Conservation (phyloP, 2,329 filamentous ascomycete genomes). For the Cordyceps pruinosa region DNA sequence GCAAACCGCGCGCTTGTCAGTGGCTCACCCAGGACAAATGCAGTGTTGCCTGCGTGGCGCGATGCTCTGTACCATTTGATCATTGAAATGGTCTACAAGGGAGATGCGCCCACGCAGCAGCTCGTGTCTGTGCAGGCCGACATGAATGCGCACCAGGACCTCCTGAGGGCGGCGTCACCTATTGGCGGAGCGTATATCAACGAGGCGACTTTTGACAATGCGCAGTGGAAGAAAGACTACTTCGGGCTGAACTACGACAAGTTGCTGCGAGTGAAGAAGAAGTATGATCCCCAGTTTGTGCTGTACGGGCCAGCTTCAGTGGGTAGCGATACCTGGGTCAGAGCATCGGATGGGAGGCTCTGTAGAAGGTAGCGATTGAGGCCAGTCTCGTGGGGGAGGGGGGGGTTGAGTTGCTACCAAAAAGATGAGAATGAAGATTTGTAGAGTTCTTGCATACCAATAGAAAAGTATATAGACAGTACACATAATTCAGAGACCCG, state of each 20-base stretch:
- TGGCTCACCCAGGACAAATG: not conserved
- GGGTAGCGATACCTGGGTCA: constrained; percentile 43
- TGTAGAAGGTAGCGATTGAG: constrained; percentile 21
- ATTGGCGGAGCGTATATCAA: constrained; percentile 42
- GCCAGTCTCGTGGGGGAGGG: no score
- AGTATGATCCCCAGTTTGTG: constrained; percentile 39
- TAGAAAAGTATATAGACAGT: no score
- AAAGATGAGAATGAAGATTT: not conserved
- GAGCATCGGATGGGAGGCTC: constrained; percentile 31
- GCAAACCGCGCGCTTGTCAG: not conserved
- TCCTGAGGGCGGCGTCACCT: constrained; percentile 32
- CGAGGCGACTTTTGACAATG: constrained; percentile 42
- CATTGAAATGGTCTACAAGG: not conserved
- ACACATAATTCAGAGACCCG: no score
- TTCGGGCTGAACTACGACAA: constrained; percentile 39
- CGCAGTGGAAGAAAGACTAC: constrained; percentile 36
- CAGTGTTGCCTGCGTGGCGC: not conserved
- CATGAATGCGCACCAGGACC: constrained; percentile 1
- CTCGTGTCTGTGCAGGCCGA: not conserved
- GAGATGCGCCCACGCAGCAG: not conserved
- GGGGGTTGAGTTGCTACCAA: not conserved
- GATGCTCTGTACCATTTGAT: constrained; percentile 1
- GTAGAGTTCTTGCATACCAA: no score
- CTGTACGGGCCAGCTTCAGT: constrained; percentile 44
- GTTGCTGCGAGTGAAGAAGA: constrained; percentile 40